A percentile compares a stretch with the other conserved stretches of the same genome.
Evolutionary conservation across 192 early-diverging fungal species (phyloP).

Genomic region (Coemansia sp.): DNA sequence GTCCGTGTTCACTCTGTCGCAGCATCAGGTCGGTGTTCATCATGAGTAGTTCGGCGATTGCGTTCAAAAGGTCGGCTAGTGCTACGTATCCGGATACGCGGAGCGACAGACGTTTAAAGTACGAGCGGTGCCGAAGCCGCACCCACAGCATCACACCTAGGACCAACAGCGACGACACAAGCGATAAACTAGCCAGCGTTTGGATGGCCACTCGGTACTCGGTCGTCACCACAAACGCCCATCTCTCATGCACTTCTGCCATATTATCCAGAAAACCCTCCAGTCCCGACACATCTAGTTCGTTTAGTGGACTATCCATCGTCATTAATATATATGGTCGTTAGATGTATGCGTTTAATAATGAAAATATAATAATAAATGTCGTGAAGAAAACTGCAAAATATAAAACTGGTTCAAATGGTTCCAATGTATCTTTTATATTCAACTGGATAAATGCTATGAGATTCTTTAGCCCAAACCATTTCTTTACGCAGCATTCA

Average conservation of each 20-base stretch:
- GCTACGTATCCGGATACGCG: conserved; percentile 40
- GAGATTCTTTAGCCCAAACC: too few relatives aligned
- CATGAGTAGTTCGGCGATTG: conserved; percentile 23
- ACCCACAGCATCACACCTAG: conserved; percentile 14
- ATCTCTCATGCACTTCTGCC: background rate
- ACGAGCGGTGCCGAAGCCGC: conserved; percentile 16
- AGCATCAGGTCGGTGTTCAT: conserved; percentile 41
- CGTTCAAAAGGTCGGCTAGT: conserved; percentile 14
- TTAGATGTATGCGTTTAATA: too few relatives aligned
- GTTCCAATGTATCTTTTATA: too few relatives aligned
- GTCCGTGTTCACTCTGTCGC: conserved; percentile 1
- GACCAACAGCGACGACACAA: conserved; percentile 23
- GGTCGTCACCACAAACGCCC: conserved; percentile 36
- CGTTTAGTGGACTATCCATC: too few relatives aligned
- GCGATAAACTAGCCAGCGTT: conserved; percentile 27
- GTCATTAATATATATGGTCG: too few relatives aligned
- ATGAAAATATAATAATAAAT: too few relatives aligned
- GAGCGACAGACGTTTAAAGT: conserved; percentile 35
- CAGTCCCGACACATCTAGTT: too few relatives aligned
- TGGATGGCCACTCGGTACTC: conserved; percentile 27
- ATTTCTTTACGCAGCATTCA: too few relatives aligned
- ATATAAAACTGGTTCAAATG: too few relatives aligned
- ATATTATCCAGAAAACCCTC: background rate
- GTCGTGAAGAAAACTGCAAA: too few relatives aligned
- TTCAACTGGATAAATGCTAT: too few relatives aligned